Evolutionary conservation across 2,329 filamentous ascomycete species (phyloP).

Genomic region (Truncatella angustata): DNA sequence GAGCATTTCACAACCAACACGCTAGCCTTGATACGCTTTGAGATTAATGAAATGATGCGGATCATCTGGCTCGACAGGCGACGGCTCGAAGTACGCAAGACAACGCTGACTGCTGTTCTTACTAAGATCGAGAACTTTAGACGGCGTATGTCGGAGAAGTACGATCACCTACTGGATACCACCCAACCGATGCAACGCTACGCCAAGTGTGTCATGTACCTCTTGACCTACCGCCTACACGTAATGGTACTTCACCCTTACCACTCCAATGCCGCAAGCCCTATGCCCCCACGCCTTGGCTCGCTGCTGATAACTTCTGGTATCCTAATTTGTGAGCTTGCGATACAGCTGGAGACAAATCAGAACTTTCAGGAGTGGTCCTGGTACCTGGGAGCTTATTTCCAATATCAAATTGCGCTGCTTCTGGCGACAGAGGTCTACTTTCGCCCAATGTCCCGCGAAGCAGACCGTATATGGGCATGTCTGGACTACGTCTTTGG

Average conservation of each 20-base stretch:
- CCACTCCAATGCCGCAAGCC: conserved; percentile 43
- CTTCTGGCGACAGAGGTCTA: conserved; percentile 68
- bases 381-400: conserved; percentile 71
- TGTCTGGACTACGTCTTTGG: conserved; percentile 73
- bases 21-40: conserved; percentile 66
- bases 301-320: conserved; percentile 64
- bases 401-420: conserved; percentile 70
- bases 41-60: conserved; percentile 71
- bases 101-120: conserved; percentile 62
- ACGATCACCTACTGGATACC: conserved; percentile 61
- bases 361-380: conserved; percentile 54
- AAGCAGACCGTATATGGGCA: conserved; percentile 66
- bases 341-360: conserved; percentile 44
- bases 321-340: conserved; percentile 47
- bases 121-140: conserved; percentile 69
- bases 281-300: conserved; percentile 61
- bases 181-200: conserved; percentile 60
- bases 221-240: conserved; percentile 62
- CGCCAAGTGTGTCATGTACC: conserved; percentile 61
- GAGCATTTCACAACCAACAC: conserved; percentile 67
- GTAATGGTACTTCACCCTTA: conserved; percentile 69
- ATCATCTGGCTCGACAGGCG: conserved; percentile 68
- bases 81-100: conserved; percentile 59
- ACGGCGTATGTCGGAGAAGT: conserved; percentile 62
- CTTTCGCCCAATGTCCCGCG: conserved; percentile 51